Base-by-base conservation (phyloP, 108 stramenopile species). In the Aurantiochytrium sp. region DNA sequence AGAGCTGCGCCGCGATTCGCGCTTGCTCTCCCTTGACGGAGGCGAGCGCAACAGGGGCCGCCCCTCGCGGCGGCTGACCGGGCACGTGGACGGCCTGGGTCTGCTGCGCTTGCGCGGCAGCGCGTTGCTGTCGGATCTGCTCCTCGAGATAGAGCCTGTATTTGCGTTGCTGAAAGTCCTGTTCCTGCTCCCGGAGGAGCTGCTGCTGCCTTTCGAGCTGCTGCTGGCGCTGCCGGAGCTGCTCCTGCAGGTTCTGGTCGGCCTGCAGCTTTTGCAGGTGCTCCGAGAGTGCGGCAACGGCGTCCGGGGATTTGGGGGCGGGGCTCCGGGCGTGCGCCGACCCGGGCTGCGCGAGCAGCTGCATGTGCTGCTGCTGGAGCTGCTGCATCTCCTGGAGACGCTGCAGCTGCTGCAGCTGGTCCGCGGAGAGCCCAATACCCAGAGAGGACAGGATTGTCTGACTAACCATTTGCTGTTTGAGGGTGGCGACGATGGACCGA, bases 391-490 rank as follows among this genome's bases (percentile, higher is more conserved):
- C 59, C 27, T 65, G 59, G 34, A 65, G 27, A 30, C 34, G 59
- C 24, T 65, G 59, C 32, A 65, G 15, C 19, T 65, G 59, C 10
- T 65, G 59, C 1, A 65, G 59, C 4, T 65, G 59, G 8, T 65
- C 59, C 19, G 32, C 8, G 59, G 59, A 65, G 2, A 65, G 59
- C 2, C 59, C 59, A 27, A 65, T 65, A 2, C 59, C 59, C 34
- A 65, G 24, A 10, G 59, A 65, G 19, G 59, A 65, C 22, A 65
- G 34, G 1, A 65, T 65, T 15, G 22, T 65, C 19, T 65, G 59
- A 65, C 59, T 65, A 65, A 65, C 59, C 59, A 65, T 65, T 65
- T 65, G 59, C 59, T 65, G 59, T 34, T 65, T 65, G 59, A 65
- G 59, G 22, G 59, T 24, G 24, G 59, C 59, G 1, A 65, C 59